Percentiles rank a stretch among this genome's conserved stretches.
phyloP scores from a whole-genome alignment of 805 yeast genomes.

The Wickerhamiella azyma region DNA sequence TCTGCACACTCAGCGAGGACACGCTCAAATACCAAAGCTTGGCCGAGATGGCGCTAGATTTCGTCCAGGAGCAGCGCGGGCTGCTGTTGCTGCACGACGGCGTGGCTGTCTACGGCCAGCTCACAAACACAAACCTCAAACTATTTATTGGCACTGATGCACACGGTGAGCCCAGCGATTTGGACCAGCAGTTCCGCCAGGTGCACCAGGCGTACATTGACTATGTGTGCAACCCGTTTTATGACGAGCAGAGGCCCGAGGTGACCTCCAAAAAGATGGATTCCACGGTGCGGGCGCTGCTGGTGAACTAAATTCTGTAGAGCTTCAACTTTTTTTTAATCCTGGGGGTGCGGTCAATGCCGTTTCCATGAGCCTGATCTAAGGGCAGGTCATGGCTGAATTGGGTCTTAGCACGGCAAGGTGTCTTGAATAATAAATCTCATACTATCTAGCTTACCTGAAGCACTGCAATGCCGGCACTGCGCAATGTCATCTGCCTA shows the following conservation, averaged over 20 bases:
- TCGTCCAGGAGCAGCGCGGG: conserved; percentile 17
- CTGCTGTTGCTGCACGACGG: conserved; percentile 25
- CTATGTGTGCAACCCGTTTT: conserved; percentile 25
- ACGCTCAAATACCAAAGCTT: conserved; percentile 23
- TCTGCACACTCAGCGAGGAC: conserved; percentile 12
- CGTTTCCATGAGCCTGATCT: no score
- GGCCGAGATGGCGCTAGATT: conserved; percentile 28
- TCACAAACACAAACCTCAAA: conserved; percentile 25
- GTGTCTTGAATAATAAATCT: not conserved
- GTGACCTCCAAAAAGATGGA: conserved; percentile 22
- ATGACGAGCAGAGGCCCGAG: conserved; percentile 11
- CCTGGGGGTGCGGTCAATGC: no score
- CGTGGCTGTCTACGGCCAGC: conserved; percentile 26
- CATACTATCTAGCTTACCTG: no score
- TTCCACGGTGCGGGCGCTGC: not conserved
- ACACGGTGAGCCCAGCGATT: conserved; percentile 9
- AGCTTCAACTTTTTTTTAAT: no score
- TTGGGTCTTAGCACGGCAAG: no score
- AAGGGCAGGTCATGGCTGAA: no score
- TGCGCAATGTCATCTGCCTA: not conserved
- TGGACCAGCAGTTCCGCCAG: conserved; percentile 13
- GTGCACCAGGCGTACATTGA: conserved; percentile 22
- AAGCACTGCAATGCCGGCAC: not conserved
- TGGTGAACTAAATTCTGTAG: not conserved
- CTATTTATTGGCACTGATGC: conserved; percentile 24